phyloP scores from a whole-genome alignment of 2,329 filamentous ascomycete genomes.

The Coleophoma cylindrospora region DNA sequence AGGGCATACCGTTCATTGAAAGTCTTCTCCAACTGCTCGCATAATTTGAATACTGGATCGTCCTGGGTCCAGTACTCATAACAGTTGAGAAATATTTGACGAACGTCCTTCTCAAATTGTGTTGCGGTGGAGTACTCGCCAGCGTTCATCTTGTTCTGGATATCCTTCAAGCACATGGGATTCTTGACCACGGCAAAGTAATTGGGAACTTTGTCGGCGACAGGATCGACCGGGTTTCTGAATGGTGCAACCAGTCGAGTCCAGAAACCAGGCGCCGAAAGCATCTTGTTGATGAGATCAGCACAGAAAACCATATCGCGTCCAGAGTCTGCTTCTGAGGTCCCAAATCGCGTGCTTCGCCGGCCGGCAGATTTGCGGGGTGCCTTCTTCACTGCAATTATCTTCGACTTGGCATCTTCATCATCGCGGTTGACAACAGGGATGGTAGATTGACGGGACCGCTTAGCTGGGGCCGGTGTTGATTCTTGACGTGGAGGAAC shows the following conservation, averaged over 20 bases:
- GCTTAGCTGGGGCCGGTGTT: constrained; percentile 7
- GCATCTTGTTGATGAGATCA: constrained; percentile 53
- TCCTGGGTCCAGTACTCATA: constrained; percentile 57
- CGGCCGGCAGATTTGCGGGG: constrained; percentile 14
- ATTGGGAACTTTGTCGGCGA: constrained; percentile 52
- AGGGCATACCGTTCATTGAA: constrained; percentile 54
- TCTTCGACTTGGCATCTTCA: constrained; percentile 15
- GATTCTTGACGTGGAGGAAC: constrained; percentile 7
- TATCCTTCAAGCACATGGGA: constrained; percentile 57
- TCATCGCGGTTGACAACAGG: constrained; percentile 9
- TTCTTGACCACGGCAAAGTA: constrained; percentile 55
- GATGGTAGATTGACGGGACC: constrained; percentile 15
- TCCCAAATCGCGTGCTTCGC: not conserved
- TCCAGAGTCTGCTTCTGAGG: constrained; percentile 13
- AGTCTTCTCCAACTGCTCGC: constrained; percentile 52
- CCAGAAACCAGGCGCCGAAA: constrained; percentile 61
- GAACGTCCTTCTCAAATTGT: constrained; percentile 52
- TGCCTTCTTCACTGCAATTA: constrained; percentile 11
- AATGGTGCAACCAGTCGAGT: constrained; percentile 61
- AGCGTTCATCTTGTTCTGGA: constrained; percentile 55
- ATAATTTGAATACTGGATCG: constrained; percentile 48
- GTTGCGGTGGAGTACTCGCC: constrained; percentile 44
- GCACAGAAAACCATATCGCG: constrained; percentile 53
- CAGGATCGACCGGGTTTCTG: constrained; percentile 52
- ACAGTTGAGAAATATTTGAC: constrained; percentile 59